phyloP scores from a whole-genome alignment of 139 green algal genomes.

The Pleodorina starrii region DNA sequence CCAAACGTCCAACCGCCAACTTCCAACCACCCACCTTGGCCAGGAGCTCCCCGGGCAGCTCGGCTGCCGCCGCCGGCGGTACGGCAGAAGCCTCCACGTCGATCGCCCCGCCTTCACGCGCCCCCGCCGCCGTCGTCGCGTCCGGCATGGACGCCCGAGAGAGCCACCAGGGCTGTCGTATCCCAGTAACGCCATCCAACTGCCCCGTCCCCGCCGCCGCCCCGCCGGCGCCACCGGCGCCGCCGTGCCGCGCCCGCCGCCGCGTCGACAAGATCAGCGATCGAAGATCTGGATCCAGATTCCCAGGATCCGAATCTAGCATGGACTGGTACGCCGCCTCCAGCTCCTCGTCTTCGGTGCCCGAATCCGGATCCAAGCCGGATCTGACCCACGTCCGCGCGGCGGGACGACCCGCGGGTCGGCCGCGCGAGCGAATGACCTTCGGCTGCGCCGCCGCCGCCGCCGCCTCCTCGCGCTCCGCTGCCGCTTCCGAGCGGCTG shows the following conservation, averaged over 20 bases:
- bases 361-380: too few species aligned
- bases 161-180: neutral
- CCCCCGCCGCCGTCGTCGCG: neutral
- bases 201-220: neutral
- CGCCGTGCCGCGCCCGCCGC: neutral
- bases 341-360: neutral
- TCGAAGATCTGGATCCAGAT: constrained; percentile 1
- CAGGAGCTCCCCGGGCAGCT: neutral
- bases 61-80: neutral
- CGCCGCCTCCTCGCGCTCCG: neutral
- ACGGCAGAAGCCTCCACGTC: neutral
- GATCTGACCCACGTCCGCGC: too few species aligned
- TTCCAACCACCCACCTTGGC: neutral
- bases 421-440: neutral
- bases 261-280: neutral
- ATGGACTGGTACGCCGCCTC: neutral
- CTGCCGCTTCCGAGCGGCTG: neutral
- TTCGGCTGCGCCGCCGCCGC: neutral
- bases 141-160: neutral
- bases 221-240: neutral
- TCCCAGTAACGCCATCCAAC: neutral
- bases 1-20: too few species aligned
- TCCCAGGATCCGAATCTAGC: neutral
- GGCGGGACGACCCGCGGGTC: neutral
- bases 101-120: neutral